Base-by-base conservation (phyloP, 345 rosid species). In the Gossypium anomalum region DNA sequence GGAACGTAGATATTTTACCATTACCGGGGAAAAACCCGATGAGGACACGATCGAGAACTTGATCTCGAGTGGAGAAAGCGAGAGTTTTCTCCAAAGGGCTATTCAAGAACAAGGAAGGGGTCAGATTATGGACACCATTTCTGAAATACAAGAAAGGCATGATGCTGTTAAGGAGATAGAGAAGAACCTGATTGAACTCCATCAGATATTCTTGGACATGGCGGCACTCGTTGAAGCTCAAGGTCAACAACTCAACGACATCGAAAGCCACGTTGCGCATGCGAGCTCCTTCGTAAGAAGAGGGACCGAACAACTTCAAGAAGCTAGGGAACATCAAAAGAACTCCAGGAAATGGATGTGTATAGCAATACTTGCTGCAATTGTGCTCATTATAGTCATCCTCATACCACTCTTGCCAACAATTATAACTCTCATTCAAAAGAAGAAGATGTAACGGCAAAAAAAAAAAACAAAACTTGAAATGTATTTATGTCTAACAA, bases 21-120 rank as follows among this genome's bases (percentile, higher is more conserved):
- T 92, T 55, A 94, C 94, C 0, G 94, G 97, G 25, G 82, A 92
- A 81, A 80, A 78, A 60, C 83, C 97, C 0, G 90, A 92, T 17
- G 97, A 90, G 51, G 90, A 92, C 12, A 88, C 92, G 0, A 89
- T 94, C n/a, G 97, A 92, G 71, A 85, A 85, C 53, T 80, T 94
- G 79, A 94, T 92, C 14, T 80, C 89, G 0, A 94, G 94, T 12
- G 98, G 98, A 8, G 93, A 94, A 67, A 90, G 98, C 43, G 97
- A 90, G 59, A 89, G 87, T 45, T 86, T 94, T 70, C 82, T 94
- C 47, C 94, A 92, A 25, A 92, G 86, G 84, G 98, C 97, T 1
- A 89, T 92, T 17, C 94, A 92, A 81, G 94, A 92, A 61, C 96
- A 90, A 73, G 94, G 98, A 8, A 86, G 97, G 52, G 97, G 97